Conservation (phyloP, 2,329 filamentous ascomycete genomes). For the Diplodia seriata region DNA sequence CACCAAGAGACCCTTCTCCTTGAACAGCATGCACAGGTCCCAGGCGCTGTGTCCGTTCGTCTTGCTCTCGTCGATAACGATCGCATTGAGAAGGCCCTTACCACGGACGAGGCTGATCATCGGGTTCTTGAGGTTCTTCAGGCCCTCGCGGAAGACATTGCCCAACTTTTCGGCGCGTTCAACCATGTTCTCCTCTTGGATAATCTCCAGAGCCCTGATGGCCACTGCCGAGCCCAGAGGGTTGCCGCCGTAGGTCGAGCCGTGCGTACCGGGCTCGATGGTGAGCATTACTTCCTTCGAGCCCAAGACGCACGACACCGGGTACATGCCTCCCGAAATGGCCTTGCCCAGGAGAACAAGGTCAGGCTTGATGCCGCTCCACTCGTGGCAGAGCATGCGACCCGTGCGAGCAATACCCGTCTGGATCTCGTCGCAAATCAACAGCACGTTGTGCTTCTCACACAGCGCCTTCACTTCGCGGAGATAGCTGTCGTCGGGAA, state of each 20-base stretch:
- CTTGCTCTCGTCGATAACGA: constrained; percentile 91
- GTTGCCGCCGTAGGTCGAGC: constrained; percentile 98
- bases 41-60: constrained; percentile 87
- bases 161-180: constrained; percentile 82
- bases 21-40: constrained; percentile 95
- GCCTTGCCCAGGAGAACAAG: constrained; percentile 95
- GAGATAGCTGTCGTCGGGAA: constrained; percentile 90
- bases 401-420: constrained; percentile 96
- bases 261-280: constrained; percentile 94
- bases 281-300: constrained; percentile 93
- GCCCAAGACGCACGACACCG: constrained; percentile 91
- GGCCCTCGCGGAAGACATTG: constrained; percentile 79
- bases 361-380: constrained; percentile 94
- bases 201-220: constrained; percentile 90
- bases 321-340: constrained; percentile 98
- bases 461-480: constrained; percentile 80
- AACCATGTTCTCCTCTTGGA: constrained; percentile 89
- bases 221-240: constrained; percentile 94
- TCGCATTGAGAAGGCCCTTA: constrained; percentile 93
- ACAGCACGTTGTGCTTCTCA: constrained; percentile 91
- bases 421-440: constrained; percentile 99
- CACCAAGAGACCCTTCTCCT: constrained; percentile 92
- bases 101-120: constrained; percentile 85
- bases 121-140: constrained; percentile 76
- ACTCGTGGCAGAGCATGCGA: constrained; percentile 91